phyloP scores from a whole-genome alignment of 202 grass and related monocot genomes.

The Setaria italica region DNA sequence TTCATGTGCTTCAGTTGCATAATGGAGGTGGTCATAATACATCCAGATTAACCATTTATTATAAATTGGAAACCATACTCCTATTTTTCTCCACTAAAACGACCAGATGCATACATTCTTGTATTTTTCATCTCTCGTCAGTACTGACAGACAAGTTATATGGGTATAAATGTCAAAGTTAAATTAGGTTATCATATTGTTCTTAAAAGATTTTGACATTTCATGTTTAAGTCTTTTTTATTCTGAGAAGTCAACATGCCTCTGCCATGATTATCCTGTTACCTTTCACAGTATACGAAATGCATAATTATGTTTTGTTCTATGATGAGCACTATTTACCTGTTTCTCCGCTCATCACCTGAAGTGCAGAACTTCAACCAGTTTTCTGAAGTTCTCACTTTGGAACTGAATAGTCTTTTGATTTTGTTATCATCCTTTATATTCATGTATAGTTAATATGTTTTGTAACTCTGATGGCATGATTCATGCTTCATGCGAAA shows the following conservation, averaged over 20 bases:
- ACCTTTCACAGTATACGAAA: background rate
- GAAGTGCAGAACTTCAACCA: background rate
- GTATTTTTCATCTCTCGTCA: background rate
- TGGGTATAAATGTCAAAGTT: background rate
- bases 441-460: background rate
- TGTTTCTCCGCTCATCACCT: background rate
- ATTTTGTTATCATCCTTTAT: background rate
- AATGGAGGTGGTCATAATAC: background rate
- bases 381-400: background rate
- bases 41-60: constrained; percentile 5
- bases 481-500: background rate
- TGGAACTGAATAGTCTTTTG: background rate
- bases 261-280: constrained; percentile 5
- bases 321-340: background rate
- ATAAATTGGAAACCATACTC: background rate
- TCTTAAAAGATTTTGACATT: background rate
- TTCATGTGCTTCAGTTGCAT: constrained; percentile 37
- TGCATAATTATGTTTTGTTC: constrained; percentile 6
- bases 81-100: background rate
- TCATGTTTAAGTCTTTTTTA: constrained; percentile 10
- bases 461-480: background rate
- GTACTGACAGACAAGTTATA: background rate
- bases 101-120: background rate
- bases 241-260: background rate
- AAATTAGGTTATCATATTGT: background rate